Percentiles rank a stretch among this genome's conserved stretches.
phyloP scores from a whole-genome alignment of 805 yeast genomes.

The Yarrowia sp. region DNA sequence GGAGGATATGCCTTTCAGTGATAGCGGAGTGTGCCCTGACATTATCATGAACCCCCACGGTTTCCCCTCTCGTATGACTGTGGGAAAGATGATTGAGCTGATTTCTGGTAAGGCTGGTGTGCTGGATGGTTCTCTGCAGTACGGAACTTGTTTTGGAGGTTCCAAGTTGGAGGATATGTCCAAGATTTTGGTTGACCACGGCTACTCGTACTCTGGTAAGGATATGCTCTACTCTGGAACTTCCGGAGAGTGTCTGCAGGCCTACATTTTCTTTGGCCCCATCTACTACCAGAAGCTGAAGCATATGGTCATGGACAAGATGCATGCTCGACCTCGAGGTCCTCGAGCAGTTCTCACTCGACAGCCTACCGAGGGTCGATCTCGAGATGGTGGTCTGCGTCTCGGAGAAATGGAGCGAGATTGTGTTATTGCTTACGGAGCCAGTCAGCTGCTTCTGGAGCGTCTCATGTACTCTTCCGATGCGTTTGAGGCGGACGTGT shows the following conservation, averaged over 20 bases:
- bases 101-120: conserved; percentile 98
- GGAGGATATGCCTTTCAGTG: conserved; percentile 94
- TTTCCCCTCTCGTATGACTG: conserved; percentile 99
- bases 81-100: conserved; percentile 95
- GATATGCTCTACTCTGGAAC: conserved; percentile 97
- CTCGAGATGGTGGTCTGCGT: conserved; percentile 98
- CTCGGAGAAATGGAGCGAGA: conserved; percentile 99
- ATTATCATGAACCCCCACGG: conserved; percentile 99
- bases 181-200: conserved; percentile 79
- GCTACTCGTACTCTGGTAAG: conserved; percentile 92
- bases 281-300: conserved; percentile 96
- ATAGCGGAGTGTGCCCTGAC: conserved; percentile 88
- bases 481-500: conserved; percentile 95
- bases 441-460: conserved; percentile 88
- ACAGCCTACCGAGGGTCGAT: conserved; percentile 98
- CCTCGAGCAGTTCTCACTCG: conserved; percentile 97
- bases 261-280: conserved; percentile 97
- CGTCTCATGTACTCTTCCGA: conserved; percentile 95
- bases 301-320: conserved; percentile 98
- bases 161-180: conserved; percentile 96
- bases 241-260: conserved; percentile 95
- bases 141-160: conserved; percentile 98
- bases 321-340: conserved; percentile 99
- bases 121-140: conserved; percentile 82
- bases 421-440: conserved; percentile 99